Conservation (phyloP, 2,329 filamentous ascomycete species). For the Monosporascus sp. region DNA sequence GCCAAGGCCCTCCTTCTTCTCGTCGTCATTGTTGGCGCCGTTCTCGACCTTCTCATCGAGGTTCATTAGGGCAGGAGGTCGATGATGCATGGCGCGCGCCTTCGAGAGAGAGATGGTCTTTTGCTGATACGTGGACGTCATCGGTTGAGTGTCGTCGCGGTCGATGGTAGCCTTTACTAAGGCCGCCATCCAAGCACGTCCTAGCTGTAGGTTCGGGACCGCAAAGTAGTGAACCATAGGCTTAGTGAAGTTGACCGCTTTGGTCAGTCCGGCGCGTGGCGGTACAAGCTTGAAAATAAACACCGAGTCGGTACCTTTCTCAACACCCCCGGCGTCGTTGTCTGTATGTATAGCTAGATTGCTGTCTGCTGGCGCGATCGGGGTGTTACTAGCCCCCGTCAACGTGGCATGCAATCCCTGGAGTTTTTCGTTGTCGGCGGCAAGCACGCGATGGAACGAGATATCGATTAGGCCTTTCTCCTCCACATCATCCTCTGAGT, state of each 20-base stretch:
- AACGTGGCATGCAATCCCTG: conserved; percentile 88
- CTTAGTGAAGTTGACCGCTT: conserved; percentile 95
- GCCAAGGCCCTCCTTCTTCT: conserved; percentile 31
- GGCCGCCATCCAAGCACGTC: conserved; percentile 95
- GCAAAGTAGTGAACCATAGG: conserved; percentile 97
- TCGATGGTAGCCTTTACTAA: conserved; percentile 99
- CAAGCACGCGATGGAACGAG: conserved; percentile 92
- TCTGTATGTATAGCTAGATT: conserved; percentile 41
- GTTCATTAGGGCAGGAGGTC: conserved; percentile 83
- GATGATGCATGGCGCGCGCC: conserved; percentile 79
- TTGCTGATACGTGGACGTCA: conserved; percentile 92
- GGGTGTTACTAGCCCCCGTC: conserved; percentile 73
- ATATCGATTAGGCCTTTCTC: conserved; percentile 97
- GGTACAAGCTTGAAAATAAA: conserved; percentile 99
- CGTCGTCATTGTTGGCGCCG: conserved; percentile 21
- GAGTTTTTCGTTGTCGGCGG: conserved; percentile 84
- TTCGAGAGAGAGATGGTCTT: conserved; percentile 92
- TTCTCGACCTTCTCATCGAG: conserved; percentile 44
- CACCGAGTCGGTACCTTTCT: conserved; percentile 61
- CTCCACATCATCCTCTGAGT: conserved; percentile 84
- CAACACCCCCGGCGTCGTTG: conserved; percentile 32
- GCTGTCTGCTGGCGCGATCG: conserved; percentile 47
- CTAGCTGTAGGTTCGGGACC: conserved; percentile 82
- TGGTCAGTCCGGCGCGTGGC: conserved; percentile 77
- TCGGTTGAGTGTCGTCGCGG: conserved; percentile 71